Evolutionary conservation across 1,284 basidiomycete genomes (phyloP), one percentile per base, ranked within the genome.

Genomic region (Austropuccinia psidii): DNA sequence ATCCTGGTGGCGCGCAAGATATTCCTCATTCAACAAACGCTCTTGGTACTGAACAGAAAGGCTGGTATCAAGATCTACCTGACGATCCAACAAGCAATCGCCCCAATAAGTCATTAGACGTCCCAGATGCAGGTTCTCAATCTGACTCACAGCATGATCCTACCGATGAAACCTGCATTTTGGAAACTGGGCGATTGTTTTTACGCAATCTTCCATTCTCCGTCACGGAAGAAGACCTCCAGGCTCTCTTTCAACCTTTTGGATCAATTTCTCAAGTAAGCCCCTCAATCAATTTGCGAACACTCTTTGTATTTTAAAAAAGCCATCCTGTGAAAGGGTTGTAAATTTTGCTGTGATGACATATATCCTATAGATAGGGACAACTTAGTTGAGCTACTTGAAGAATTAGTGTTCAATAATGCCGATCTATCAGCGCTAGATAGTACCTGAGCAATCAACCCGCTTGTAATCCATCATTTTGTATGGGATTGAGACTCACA

Each of bases 121-220:
- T 77, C 76, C 49, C 83, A 83, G 0, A 86, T 83, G 75, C 19
- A 5, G 52, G 39, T 9, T 60, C 58, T 3, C 35, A 57, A 33
- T 15, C 21, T 43, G 29, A 41, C 27, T n/a, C 24, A 54, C 64
- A 67, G 50, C 45, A n/a, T 31, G 17, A 33, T 35, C 84, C 85
- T 37, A 75, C 50, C 75, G 77, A 58, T 78, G 76, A 76, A 87
- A 31, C 43, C 27, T 61, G 87, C 0, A 92, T 97, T 72, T 83
- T 90, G 29, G 85, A 86, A 73, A 93, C 91, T 0, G 86, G 87
- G 0, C 87, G 95, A 1, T 83, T 98, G 4, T 98, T 98, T 79
- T 83, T 98, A 6, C 90, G 95, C 15, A 98, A 98, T 80, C 82
- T 98, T 21, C 85, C 93, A 0, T 98, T 92, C 79, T 85, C 89